phyloP scores from a whole-genome alignment of 768 basidiomycete genomes.

The Crepidotus variabilis region DNA sequence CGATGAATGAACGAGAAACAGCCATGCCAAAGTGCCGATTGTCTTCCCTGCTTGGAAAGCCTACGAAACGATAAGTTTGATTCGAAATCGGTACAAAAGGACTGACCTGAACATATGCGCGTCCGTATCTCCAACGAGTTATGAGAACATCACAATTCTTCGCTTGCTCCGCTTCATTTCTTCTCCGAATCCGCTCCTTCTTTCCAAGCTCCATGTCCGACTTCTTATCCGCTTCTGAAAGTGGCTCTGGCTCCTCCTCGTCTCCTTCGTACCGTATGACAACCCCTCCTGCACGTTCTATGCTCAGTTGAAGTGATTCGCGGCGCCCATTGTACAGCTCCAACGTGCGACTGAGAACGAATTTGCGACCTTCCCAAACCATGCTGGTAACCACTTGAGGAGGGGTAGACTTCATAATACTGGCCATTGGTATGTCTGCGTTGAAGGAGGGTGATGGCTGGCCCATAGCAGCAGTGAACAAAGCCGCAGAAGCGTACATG shows the following conservation, averaged over 20 bases:
- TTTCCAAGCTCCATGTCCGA: conserved; percentile 5
- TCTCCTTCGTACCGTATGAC: conserved; percentile 25
- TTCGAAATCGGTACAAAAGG: not conserved
- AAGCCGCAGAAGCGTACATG: conserved; percentile 26
- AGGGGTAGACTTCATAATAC: not conserved
- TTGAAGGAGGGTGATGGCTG: conserved; percentile 11
- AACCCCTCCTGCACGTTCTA: conserved; percentile 52
- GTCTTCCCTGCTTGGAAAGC: conserved; percentile 55
- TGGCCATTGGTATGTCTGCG: conserved; percentile 12
- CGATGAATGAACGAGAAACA: conserved; percentile 72
- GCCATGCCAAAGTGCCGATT: conserved; percentile 80
- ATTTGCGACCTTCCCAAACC: conserved; percentile 56
- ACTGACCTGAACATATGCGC: conserved; percentile 67
- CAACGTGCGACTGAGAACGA: conserved; percentile 62
- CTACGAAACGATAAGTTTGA: conserved; percentile 29
- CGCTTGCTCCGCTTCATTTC: conserved; percentile 36
- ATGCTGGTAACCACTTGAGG: not conserved
- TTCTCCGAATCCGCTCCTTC: conserved; percentile 17
- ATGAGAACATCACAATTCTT: conserved; percentile 70
- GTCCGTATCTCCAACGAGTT: conserved; percentile 63
- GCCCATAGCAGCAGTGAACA: conserved; percentile 22
- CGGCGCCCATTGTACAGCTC: conserved; percentile 46
- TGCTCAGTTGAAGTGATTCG: conserved; percentile 52
- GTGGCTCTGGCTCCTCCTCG: conserved; percentile 15
- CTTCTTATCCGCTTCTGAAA: conserved; percentile 4